Evolutionary conservation across 2,329 filamentous ascomycete species (phyloP).

Genomic region (Daldinia eschscholtzii): DNA sequence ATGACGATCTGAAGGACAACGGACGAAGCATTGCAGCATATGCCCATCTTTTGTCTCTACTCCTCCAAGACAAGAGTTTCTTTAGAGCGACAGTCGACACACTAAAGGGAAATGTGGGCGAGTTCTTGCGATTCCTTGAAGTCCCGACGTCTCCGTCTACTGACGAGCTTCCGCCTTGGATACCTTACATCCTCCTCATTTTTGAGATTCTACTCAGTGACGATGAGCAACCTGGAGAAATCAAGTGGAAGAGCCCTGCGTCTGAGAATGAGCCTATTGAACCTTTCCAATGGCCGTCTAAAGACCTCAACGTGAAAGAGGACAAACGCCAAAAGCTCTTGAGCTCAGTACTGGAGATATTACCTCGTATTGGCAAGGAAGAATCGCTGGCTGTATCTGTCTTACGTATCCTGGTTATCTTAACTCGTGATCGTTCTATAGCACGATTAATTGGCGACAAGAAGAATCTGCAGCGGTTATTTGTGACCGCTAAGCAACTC

Average conservation of each 20-base stretch:
- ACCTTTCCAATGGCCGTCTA: slow-evolving; percentile 69
- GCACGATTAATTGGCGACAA: slow-evolving; percentile 85
- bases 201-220: slow-evolving; percentile 91
- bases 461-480: slow-evolving; percentile 88
- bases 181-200: slow-evolving; percentile 89
- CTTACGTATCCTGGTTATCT: slow-evolving; percentile 84
- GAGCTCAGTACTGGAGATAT: slow-evolving; percentile 80
- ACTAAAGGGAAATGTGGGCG: slow-evolving; percentile 80
- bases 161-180: slow-evolving; percentile 90
- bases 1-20: slow-evolving; percentile 73
- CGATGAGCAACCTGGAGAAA: slow-evolving; percentile 83
- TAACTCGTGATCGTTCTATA: slow-evolving; percentile 82
- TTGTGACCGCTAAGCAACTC: slow-evolving; percentile 95
- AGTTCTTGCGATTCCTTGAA: slow-evolving; percentile 83
- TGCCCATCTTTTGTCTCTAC: slow-evolving; percentile 88
- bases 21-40: slow-evolving; percentile 81
- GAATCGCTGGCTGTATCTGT: slow-evolving; percentile 86
- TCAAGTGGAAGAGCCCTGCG: slow-evolving; percentile 74
- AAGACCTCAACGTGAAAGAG: slow-evolving; percentile 71
- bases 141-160: slow-evolving; percentile 73
- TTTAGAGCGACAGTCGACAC: slow-evolving; percentile 81
- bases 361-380: slow-evolving; percentile 90
- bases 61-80: slow-evolving; percentile 85
- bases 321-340: slow-evolving; percentile 80
- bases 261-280: slow-evolving; percentile 63